Conservation (phyloP, 139 green algal species). For the Parachlorella kessleri region DNA sequence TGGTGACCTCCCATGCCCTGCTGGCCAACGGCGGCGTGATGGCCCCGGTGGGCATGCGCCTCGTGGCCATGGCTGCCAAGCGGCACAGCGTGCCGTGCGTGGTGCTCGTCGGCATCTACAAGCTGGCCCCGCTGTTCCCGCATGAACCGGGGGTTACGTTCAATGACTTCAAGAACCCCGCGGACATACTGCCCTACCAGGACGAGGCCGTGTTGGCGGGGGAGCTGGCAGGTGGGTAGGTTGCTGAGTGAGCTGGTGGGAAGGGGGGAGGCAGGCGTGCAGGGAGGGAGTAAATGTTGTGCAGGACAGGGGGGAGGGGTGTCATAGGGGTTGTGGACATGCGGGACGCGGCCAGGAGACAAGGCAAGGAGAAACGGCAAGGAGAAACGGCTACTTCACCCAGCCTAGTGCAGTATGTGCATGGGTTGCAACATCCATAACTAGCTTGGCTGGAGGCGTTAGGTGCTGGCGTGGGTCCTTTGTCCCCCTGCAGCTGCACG, state of each 20-base stretch:
- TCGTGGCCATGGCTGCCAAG: slow-evolving; percentile 87
- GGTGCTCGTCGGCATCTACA: slow-evolving; percentile 93
- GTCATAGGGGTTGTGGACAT: too few relatives aligned
- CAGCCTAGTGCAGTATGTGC: too few relatives aligned
- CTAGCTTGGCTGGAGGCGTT: too few relatives aligned
- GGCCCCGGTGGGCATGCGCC: slow-evolving; percentile 71
- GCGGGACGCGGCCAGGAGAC: too few relatives aligned
- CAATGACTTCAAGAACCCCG: slow-evolving; percentile 74
- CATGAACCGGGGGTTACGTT: slow-evolving; percentile 76
- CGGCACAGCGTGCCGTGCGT: slow-evolving; percentile 93
- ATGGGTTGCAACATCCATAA: too few relatives aligned
- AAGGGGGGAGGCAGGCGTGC: too few relatives aligned
- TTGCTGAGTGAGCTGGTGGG: too few relatives aligned
- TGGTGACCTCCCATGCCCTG: slow-evolving; percentile 88
- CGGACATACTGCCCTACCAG: slow-evolving; percentile 31
- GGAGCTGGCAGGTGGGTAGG: slow-evolving; percentile 11
- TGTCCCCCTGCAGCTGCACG: background rate
- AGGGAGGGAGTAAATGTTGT: too few relatives aligned
- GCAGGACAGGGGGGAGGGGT: too few relatives aligned
- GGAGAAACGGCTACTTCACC: too few relatives aligned
- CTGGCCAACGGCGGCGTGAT: slow-evolving; percentile 96
- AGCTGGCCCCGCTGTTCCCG: slow-evolving; percentile 93
- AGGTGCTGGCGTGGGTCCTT: background rate
- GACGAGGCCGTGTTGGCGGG: slow-evolving; percentile 26
- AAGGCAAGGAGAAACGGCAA: too few relatives aligned